Evolutionary conservation across 2,329 filamentous ascomycete genomes (phyloP).

Genomic region (Aspergillus chevalieri): DNA sequence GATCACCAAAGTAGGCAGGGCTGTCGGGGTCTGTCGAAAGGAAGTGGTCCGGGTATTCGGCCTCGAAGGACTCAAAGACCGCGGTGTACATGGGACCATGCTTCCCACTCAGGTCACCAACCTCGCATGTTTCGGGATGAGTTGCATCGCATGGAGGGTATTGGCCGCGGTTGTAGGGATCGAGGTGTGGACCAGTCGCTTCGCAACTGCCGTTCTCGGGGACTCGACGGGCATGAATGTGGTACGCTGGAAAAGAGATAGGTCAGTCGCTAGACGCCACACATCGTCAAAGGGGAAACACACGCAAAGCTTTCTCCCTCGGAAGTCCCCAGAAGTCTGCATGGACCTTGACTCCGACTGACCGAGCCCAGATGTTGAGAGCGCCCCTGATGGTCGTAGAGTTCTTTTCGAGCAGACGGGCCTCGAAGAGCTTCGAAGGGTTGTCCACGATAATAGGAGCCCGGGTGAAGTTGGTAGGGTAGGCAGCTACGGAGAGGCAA

Average conservation of each 20-base stretch:
- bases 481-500: conserved; percentile 4
- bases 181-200: conserved; percentile 60
- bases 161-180: conserved; percentile 63
- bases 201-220: conserved; percentile 66
- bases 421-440: conserved; percentile 49
- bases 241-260: conserved; percentile 50
- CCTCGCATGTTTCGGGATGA: conserved; percentile 61
- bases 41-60: conserved; percentile 44
- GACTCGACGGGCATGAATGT: conserved; percentile 63
- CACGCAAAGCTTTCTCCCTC: conserved; percentile 54
- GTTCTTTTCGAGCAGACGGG: conserved; percentile 48
- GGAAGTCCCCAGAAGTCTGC: conserved; percentile 56
- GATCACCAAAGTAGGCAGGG: conserved; percentile 48
- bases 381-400: conserved; percentile 53
- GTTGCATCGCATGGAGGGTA: conserved; percentile 53
- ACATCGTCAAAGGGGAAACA: conserved; percentile 21
- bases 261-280: conserved; percentile 11
- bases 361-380: conserved; percentile 43
- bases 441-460: conserved; percentile 51
- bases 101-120: conserved; percentile 72
- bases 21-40: conserved; percentile 38
- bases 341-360: conserved; percentile 50
- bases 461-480: conserved; percentile 1
- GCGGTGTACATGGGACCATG: conserved; percentile 56
- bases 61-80: conserved; percentile 22